phyloP scores from a whole-genome alignment of 345 rosid species.

The Xanthoceras sorbifolium region DNA sequence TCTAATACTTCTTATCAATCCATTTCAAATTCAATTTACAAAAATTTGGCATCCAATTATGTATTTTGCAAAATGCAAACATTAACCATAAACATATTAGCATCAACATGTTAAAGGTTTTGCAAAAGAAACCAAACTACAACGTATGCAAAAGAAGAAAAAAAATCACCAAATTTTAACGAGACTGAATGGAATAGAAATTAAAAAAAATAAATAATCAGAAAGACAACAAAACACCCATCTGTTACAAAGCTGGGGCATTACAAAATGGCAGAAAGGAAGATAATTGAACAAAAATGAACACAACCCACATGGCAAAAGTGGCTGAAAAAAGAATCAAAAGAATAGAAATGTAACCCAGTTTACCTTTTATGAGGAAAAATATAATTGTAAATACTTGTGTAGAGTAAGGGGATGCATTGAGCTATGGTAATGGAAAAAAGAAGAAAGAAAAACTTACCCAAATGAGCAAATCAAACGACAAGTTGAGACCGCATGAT shows the following conservation, averaged over 20 bases:
- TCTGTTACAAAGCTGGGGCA: background rate
- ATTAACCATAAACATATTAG: background rate
- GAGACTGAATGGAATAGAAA: too few species aligned
- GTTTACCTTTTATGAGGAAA: background rate
- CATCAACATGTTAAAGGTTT: background rate
- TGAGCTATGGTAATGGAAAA: background rate
- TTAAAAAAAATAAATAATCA: too few species aligned
- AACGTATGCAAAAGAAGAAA: background rate
- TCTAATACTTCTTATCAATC: background rate
- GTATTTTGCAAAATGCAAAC: background rate
- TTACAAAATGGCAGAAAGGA: background rate
- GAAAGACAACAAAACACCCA: too few species aligned
- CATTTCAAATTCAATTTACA: background rate
- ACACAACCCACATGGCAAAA: background rate
- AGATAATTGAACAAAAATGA: background rate
- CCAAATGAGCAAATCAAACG: slow-evolving; percentile 43
- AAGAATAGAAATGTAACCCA: background rate
- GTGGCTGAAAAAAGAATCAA: background rate
- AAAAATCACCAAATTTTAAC: background rate
- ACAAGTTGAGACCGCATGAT: slow-evolving; percentile 29
- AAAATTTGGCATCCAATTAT: background rate
- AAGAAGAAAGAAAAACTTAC: slow-evolving; percentile 20
- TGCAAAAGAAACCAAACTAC: background rate
- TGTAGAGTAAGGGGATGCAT: background rate
- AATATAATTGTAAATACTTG: background rate